phyloP scores from a whole-genome alignment of 2,329 filamentous ascomycete genomes.

The Cytospora schulzeri region DNA sequence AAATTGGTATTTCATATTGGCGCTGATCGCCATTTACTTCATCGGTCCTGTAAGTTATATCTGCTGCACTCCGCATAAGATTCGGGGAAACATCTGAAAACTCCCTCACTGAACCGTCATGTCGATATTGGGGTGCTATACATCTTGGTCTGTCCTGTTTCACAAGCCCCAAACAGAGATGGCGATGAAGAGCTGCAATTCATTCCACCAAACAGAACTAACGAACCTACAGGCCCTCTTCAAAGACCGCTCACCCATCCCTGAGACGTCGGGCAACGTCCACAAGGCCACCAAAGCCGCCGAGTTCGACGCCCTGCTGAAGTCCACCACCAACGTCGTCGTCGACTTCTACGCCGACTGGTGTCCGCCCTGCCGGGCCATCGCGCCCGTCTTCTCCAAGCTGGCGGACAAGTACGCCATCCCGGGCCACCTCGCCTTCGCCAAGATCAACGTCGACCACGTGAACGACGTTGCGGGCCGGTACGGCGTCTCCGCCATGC shows the following conservation, averaged over 20 bases:
- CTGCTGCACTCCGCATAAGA: not conserved
- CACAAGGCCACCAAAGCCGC: constrained; percentile 36
- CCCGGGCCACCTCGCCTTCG: constrained; percentile 49
- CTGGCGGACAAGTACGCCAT: constrained; percentile 43
- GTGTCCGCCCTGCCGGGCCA: constrained; percentile 53
- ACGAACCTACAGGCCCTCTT: constrained; percentile 28
- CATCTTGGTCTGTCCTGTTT: not conserved
- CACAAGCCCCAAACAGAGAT: not conserved
- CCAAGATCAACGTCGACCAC: constrained; percentile 59
- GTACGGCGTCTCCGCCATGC: constrained; percentile 55
- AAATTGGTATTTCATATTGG: not conserved
- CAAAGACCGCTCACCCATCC: constrained; percentile 39
- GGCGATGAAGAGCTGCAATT: not conserved
- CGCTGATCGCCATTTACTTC: not conserved
- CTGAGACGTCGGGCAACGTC: constrained; percentile 44
- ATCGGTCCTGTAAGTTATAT: not conserved
- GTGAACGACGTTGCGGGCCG: constrained; percentile 50
- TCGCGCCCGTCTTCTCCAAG: constrained; percentile 48
- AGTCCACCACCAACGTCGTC: constrained; percentile 44
- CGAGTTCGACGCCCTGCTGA: constrained; percentile 43
- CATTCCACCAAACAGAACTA: not conserved
- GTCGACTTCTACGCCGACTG: constrained; percentile 55
- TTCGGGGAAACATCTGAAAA: not conserved
- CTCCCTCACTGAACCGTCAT: not conserved
- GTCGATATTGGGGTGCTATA: not conserved